These are phyloP conservation scores for Colletotrichum orbiculare DNA, from an alignment of 2,329 filamentous ascomycete genomes.

Conservation along the genomic window DNA sequence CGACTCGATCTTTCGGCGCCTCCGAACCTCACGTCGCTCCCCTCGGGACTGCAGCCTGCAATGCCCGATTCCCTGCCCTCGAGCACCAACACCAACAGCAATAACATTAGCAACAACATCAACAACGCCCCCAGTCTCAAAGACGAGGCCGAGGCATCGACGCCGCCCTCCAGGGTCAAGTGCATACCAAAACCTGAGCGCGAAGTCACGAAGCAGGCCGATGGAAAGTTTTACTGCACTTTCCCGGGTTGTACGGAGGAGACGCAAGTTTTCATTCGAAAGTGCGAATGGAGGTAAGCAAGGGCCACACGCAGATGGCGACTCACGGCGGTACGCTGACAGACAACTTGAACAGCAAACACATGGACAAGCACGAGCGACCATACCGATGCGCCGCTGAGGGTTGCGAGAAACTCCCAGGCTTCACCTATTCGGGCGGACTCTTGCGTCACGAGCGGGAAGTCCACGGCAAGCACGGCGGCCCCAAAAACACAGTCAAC, in stretches of 20 bases:
- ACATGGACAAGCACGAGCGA: slow-evolving; percentile 98
- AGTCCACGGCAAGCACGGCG: slow-evolving; percentile 90
- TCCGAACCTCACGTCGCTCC: slow-evolving; percentile 45
- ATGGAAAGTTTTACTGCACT: slow-evolving; percentile 83
- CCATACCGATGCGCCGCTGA: slow-evolving; percentile 86
- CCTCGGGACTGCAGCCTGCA: slow-evolving; percentile 45
- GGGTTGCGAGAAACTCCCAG: slow-evolving; percentile 91
- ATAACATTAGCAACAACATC: slow-evolving; percentile 9
- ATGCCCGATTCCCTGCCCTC: slow-evolving; percentile 46
- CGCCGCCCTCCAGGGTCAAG: slow-evolving; percentile 55
- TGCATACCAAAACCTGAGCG: slow-evolving; percentile 70
- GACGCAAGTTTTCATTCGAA: slow-evolving; percentile 76
- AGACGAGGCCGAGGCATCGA: slow-evolving; percentile 33
- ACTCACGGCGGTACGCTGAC: slow-evolving; percentile 39
- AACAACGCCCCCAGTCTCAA: slow-evolving; percentile 11
- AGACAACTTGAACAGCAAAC: slow-evolving; percentile 71
- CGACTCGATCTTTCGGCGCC: slow-evolving; percentile 51
- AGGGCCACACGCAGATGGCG: neutral
- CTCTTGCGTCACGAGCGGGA: slow-evolving; percentile 91
- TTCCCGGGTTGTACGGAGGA: slow-evolving; percentile 75
- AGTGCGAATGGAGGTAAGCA: slow-evolving; percentile 94
- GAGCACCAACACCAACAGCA: slow-evolving; percentile 15
- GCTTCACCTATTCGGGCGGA: slow-evolving; percentile 95
- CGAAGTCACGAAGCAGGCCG: slow-evolving; percentile 68
- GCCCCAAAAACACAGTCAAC: slow-evolving; percentile 86